Evolutionary conservation across 345 rosid species (phyloP), one percentile per base, ranked within the genome.

Genomic region (Euclidium syriacum): DNA sequence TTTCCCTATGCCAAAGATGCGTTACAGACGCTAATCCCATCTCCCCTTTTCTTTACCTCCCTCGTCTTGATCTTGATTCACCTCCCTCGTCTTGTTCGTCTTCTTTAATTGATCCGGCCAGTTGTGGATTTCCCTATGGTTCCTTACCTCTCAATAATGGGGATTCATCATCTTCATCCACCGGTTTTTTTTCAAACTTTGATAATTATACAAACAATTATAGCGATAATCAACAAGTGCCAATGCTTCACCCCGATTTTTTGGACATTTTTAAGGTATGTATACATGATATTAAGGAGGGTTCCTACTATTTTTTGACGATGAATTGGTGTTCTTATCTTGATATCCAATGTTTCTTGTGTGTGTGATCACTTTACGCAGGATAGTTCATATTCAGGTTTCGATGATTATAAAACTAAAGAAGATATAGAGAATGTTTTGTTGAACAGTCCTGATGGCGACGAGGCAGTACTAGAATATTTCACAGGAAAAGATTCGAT

Each of bases 361-460:
- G 47, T 19, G 17, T n/a, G n/a, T n/a, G n/a, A n/a, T 46, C 33
- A 56, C 23, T 26, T 26, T 56, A 26, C 23, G 56, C 27, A 67
- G 72, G 72, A 57, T 27, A 39, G 72, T 57, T 40, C 58, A 47
- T 57, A 16, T 30, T 49, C 19, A 29, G 40, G 25, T 7, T 38
- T 57, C 18, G 10, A 67, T 38, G 9, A 23, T n/a, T 27, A 48
- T 19, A 15, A 48, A 14, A 48, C 7, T 29, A 67, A 48, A 67
- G 50, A 58, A 58, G 51, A 47, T n/a, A 43, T 33, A 67, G 33
- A 56, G 6, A 66, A 66, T 4, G 30, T 36, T 47, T 66, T 4
- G 56, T 3, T 32, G 29, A 32, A 24, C 36, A 50, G 0, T 40
- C 58, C 50, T 68, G 36, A 32, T 5, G 36, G 2, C 35, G 51